Conservation (phyloP, 1,139 yeast species). For the Scheffersomyces parashehatae region DNA sequence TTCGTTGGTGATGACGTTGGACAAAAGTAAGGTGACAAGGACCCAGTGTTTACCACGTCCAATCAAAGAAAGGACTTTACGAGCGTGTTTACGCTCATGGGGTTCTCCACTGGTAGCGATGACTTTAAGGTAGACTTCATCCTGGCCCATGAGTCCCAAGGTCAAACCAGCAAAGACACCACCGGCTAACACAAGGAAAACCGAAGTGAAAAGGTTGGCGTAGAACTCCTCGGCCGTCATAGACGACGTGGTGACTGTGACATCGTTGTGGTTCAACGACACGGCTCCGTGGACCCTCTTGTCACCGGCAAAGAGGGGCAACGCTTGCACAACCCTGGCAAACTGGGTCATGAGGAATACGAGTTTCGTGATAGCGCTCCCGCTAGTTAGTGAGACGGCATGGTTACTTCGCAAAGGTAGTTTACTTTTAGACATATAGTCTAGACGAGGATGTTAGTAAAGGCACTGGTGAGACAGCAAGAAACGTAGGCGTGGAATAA, state of each 20-base stretch:
- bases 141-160: conserved; percentile 95
- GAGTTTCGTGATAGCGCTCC: conserved; percentile 20
- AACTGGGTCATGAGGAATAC: conserved; percentile 23
- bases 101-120: conserved; percentile 60
- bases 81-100: conserved; percentile 69
- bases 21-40: conserved; percentile 81
- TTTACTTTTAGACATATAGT: conserved; percentile 22
- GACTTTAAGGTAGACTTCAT: conserved; percentile 83
- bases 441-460: conserved; percentile 6
- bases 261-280: conserved; percentile 3
- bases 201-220: conserved; percentile 59
- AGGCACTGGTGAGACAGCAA: background rate
- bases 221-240: conserved; percentile 50
- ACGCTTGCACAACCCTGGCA: conserved; percentile 21
- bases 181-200: conserved; percentile 75
- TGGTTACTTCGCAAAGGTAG: conserved; percentile 22
- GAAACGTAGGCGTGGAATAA: too few species aligned
- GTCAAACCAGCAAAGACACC: conserved; percentile 97
- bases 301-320: conserved; percentile 11
- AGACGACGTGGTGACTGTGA: conserved; percentile 3
- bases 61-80: conserved; percentile 68
- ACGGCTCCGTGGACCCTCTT: background rate
- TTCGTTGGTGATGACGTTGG: conserved; percentile 93
- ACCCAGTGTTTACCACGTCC: conserved; percentile 96
- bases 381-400: conserved; percentile 23